Percentiles rank a stretch among this genome's conserved stretches.
phyloP scores from a whole-genome alignment of 345 rosid genomes.

The Abelmoschus esculentus region DNA sequence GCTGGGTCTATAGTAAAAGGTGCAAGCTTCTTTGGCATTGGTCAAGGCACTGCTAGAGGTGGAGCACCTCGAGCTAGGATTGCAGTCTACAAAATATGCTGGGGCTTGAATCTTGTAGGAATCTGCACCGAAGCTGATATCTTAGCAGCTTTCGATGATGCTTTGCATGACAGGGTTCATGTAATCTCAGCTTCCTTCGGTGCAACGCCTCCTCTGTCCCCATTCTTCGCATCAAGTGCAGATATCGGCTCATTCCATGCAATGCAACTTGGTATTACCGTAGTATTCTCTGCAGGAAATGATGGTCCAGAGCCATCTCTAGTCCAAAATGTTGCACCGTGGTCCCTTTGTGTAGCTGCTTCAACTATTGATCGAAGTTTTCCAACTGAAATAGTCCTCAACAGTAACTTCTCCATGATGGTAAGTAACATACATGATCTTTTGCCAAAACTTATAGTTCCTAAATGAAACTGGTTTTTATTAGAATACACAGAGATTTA shows the following conservation, averaged over 20 bases:
- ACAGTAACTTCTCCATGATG: conserved; percentile 3
- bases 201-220: conserved; percentile 25
- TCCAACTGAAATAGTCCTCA: conserved; percentile 13
- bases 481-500: not conserved
- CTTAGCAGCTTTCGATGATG: conserved; percentile 44
- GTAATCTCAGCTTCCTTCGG: conserved; percentile 42
- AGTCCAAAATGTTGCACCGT: conserved; percentile 38
- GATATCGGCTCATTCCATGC: conserved; percentile 44
- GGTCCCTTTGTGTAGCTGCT: conserved; percentile 45
- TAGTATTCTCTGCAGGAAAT: conserved; percentile 41
- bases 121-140: conserved; percentile 35
- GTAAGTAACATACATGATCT: conserved; percentile 13
- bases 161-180: conserved; percentile 36
- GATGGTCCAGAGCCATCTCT: conserved; percentile 19
- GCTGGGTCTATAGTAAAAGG: conserved; percentile 34
- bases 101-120: conserved; percentile 2
- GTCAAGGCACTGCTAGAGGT: conserved; percentile 41
- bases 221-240: conserved; percentile 25
- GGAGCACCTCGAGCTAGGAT: conserved; percentile 57
- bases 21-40: conserved; percentile 28
- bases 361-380: conserved; percentile 38
- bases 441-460: not conserved
- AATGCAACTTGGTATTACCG: conserved; percentile 31
- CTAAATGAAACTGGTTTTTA: not conserved
- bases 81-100: conserved; percentile 42